These are phyloP conservation scores for Dothideomycetes sp. DNA, from an alignment of 2,329 filamentous ascomycete species.

Conservation along the genomic window DNA sequence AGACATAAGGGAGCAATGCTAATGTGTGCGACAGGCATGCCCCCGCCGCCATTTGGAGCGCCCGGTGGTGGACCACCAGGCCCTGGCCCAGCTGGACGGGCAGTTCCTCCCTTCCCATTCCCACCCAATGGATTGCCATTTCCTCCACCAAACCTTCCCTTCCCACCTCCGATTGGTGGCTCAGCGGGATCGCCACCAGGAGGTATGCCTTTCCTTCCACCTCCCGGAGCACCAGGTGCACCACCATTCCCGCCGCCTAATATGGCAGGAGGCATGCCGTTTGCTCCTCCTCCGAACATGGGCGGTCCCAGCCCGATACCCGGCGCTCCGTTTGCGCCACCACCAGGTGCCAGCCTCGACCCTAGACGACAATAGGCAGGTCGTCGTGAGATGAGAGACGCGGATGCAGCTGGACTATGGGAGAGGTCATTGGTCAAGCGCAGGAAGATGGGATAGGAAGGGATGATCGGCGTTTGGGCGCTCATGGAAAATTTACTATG, in stretches of 20 bases:
- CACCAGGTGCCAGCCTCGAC: conserved; percentile 7
- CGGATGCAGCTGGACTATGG: not conserved
- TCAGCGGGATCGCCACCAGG: conserved; percentile 17
- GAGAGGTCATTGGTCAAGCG: not conserved
- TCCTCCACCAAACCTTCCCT: conserved; percentile 11
- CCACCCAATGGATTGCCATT: conserved; percentile 28
- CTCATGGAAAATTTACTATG: not conserved
- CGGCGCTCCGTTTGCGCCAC: conserved; percentile 8
- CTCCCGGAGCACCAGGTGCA: conserved; percentile 11
- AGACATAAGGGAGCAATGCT: too few species aligned
- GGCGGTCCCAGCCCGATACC: conserved; percentile 13
- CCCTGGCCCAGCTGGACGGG: conserved; percentile 14
- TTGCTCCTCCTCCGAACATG: conserved; percentile 23
- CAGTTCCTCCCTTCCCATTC: conserved; percentile 24
- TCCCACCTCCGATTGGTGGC: conserved; percentile 9
- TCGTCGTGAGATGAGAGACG: not conserved
- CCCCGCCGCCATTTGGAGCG: conserved; percentile 24
- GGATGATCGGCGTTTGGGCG: not conserved
- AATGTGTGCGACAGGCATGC: conserved; percentile 22
- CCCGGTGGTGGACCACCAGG: conserved; percentile 28
- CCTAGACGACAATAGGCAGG: conserved; percentile 7
- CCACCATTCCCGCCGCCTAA: conserved; percentile 15
- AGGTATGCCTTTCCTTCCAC: conserved; percentile 18
- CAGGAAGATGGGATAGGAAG: not conserved
- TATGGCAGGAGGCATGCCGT: conserved; percentile 15